Conservation (phyloP, 768 basidiomycete species). For the Rhizopogon salebrosus region DNA sequence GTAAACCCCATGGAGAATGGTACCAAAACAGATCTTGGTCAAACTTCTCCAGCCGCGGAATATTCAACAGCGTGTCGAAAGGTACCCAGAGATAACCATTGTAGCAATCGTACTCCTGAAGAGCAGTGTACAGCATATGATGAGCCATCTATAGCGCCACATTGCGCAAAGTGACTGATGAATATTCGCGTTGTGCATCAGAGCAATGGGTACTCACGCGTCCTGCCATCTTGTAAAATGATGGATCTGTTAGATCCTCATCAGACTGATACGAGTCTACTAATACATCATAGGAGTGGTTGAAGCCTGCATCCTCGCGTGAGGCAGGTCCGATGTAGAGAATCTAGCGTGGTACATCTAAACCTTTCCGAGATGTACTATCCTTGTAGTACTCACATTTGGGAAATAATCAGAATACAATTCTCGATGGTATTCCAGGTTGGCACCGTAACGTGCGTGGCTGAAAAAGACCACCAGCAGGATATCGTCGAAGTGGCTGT, state of each 20-base stretch:
- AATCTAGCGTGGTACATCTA: constrained; percentile 25
- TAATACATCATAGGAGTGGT: constrained; percentile 44
- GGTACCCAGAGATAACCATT: constrained; percentile 50
- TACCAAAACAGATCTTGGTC: constrained; percentile 44
- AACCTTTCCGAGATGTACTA: not conserved
- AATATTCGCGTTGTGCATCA: not conserved
- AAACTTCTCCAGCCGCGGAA: constrained; percentile 43
- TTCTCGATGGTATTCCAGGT: constrained; percentile 41
- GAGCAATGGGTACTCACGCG: constrained; percentile 23
- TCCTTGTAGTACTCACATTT: constrained; percentile 30
- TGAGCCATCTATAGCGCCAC: constrained; percentile 35
- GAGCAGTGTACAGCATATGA: constrained; percentile 46
- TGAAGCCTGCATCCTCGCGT: constrained; percentile 42
- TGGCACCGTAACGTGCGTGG: constrained; percentile 40
- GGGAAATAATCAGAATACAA: constrained; percentile 46
- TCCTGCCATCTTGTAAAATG: constrained; percentile 38
- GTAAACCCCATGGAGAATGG: constrained; percentile 41
- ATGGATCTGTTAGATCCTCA: constrained; percentile 35
- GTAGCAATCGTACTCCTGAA: constrained; percentile 40
- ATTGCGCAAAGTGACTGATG: not conserved
- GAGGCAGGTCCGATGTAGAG: constrained; percentile 43
- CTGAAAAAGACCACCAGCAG: constrained; percentile 48
- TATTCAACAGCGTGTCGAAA: constrained; percentile 45
- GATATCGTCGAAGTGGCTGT: constrained; percentile 35
- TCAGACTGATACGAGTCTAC: constrained; percentile 43